These are phyloP conservation scores for Dendrothele bispora DNA, from an alignment of 768 basidiomycete genomes.

Conservation along the genomic window DNA sequence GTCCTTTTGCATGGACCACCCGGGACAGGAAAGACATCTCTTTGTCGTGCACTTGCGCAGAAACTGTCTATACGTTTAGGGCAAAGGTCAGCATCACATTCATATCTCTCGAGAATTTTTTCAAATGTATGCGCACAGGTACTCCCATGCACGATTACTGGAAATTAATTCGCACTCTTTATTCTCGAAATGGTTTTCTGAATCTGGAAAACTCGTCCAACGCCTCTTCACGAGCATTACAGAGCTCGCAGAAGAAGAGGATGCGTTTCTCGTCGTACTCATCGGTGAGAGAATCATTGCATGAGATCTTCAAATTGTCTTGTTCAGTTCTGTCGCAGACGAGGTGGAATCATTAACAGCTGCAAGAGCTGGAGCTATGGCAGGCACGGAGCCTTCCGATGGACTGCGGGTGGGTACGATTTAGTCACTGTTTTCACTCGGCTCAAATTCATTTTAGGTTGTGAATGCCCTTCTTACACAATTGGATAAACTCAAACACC, in stretches of 20 bases:
- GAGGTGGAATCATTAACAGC: constrained; percentile 97
- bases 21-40: constrained; percentile 95
- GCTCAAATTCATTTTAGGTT: constrained; percentile 53
- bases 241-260: constrained; percentile 90
- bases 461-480: constrained; percentile 97
- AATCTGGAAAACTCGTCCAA: constrained; percentile 97
- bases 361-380: constrained; percentile 91
- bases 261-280: constrained; percentile 88
- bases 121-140: constrained; percentile 45
- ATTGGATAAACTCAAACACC: constrained; percentile 90
- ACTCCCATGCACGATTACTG: constrained; percentile 81
- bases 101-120: constrained; percentile 1
- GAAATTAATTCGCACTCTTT: constrained; percentile 99
- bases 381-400: constrained; percentile 94
- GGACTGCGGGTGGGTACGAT: constrained; percentile 69
- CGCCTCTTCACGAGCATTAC: constrained; percentile 85
- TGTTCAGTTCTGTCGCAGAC: constrained; percentile 52
- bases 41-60: constrained; percentile 93
- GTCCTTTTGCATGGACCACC: constrained; percentile 95
- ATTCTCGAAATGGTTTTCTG: constrained; percentile 99
- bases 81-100: constrained; percentile 55
- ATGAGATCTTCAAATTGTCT: neutral
- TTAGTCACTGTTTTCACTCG: neutral
- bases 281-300: constrained; percentile 58
- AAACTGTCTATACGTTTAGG: constrained; percentile 91